Evolutionary conservation across 176 grass and related monocot species (phyloP).

Genomic region (Ensete ventricosum): DNA sequence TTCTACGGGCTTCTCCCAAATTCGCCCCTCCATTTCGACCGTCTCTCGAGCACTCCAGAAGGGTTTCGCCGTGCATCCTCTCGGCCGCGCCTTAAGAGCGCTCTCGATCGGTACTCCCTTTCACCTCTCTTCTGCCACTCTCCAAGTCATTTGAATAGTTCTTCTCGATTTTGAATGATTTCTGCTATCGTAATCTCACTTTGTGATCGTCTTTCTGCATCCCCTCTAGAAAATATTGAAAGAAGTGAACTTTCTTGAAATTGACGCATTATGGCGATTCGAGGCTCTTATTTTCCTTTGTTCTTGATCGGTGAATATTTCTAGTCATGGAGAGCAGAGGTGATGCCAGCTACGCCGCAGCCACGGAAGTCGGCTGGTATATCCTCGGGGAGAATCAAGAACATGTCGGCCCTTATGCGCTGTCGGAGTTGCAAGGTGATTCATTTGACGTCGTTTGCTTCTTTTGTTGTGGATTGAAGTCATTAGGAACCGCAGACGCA

Average conservation of each 20-base stretch:
- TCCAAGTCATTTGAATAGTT: background rate
- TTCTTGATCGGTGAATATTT: background rate
- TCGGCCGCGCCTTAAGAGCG: too few species aligned
- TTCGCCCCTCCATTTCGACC: background rate
- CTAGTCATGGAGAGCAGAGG: conserved; percentile 37
- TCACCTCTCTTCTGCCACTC: background rate
- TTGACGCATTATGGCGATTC: background rate
- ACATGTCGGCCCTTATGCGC: conserved; percentile 63
- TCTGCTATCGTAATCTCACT: background rate
- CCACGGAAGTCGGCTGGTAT: conserved; percentile 56
- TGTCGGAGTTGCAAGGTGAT: conserved; percentile 65
- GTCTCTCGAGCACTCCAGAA: background rate
- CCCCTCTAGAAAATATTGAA: too few species aligned
- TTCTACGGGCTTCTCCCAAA: background rate
- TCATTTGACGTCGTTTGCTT: background rate
- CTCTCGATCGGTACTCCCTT: background rate
- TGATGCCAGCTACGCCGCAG: conserved; percentile 3
- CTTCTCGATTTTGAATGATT: background rate
- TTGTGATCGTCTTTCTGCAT: background rate
- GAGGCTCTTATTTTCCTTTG: background rate
- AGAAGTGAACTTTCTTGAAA: background rate
- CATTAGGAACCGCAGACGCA: background rate
- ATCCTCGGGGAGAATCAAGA: conserved; percentile 81
- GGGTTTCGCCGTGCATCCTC: background rate
- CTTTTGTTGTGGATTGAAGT: background rate